Evolutionary conservation across 306 rosid genomes (phyloP).

Genomic region (Prinsepia uniflora): DNA sequence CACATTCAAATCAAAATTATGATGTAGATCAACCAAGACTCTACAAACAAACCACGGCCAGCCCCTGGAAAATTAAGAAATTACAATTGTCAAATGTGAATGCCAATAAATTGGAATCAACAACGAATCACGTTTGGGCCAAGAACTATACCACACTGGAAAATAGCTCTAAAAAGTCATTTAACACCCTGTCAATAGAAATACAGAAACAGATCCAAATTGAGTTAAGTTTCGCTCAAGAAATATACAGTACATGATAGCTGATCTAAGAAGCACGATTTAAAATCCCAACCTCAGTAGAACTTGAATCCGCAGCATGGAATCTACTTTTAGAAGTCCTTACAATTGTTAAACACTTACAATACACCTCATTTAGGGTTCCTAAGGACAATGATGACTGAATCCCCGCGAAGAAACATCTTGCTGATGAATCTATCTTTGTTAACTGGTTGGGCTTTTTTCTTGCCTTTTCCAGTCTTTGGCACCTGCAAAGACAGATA

Average conservation of each 20-base stretch:
- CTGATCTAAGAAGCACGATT: background rate
- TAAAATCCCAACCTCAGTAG: background rate
- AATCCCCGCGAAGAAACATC: slow-evolving; percentile 86
- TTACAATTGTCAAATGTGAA: background rate
- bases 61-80: background rate
- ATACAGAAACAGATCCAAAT: background rate
- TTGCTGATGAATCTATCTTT: slow-evolving; percentile 90
- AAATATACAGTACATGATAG: background rate
- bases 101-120: background rate
- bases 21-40: background rate
- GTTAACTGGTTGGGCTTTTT: slow-evolving; percentile 83
- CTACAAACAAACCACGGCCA: background rate
- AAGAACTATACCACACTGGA: background rate
- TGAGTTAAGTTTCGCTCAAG: background rate
- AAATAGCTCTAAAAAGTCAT: background rate
- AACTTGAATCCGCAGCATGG: background rate
- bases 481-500: slow-evolving; percentile 48
- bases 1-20: too few relatives aligned
- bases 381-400: slow-evolving; percentile 87
- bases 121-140: background rate
- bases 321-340: background rate
- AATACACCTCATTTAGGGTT: slow-evolving; percentile 63
- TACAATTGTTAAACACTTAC: background rate
- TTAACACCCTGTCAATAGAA: background rate
- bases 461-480: slow-evolving; percentile 87